Conservation (phyloP, 2,329 filamentous ascomycete species). For the Coleophoma cylindrospora region DNA sequence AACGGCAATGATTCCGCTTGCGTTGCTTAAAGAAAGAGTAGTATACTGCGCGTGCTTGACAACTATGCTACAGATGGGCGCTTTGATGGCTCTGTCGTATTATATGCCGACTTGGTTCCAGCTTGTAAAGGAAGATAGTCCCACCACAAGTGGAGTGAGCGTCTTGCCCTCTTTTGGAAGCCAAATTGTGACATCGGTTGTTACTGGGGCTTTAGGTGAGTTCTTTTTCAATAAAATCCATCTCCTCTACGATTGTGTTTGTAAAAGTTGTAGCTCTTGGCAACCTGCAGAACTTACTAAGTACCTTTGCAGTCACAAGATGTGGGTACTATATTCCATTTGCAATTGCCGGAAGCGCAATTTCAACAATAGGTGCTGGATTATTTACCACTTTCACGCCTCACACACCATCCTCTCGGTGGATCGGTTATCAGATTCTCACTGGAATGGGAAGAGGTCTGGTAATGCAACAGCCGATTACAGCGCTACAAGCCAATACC, state of each 20-base stretch:
- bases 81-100: constrained; percentile 6
- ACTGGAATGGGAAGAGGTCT: constrained; percentile 2
- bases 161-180: constrained; percentile 12
- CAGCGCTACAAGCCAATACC: too few relatives aligned
- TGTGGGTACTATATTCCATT: constrained; percentile 24
- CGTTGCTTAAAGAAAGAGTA: constrained; percentile 8
- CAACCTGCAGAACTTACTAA: constrained; percentile 2
- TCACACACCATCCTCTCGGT: constrained; percentile 1
- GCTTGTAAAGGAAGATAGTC: constrained; percentile 14
- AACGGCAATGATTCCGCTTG: constrained; percentile 14
- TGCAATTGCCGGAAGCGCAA: constrained; percentile 18
- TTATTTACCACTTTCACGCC: constrained; percentile 22
- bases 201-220: constrained; percentile 6
- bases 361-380: constrained; percentile 24
- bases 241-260: constrained; percentile 9
- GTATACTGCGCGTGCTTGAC: constrained; percentile 6
- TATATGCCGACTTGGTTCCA: constrained; percentile 24
- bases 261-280: too few relatives aligned
- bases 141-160: constrained; percentile 12
- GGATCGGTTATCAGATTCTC: constrained; percentile 9
- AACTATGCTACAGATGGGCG: constrained; percentile 2
- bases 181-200: constrained; percentile 3
- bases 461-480: constrained; percentile 1
- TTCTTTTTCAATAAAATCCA: neutral
- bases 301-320: constrained; percentile 14